Percentiles rank a stretch among this genome's conserved stretches.
These are phyloP conservation scores for Athelia psychrophila DNA, from an alignment of 1,284 basidiomycete genomes.

Conservation along the genomic window DNA sequence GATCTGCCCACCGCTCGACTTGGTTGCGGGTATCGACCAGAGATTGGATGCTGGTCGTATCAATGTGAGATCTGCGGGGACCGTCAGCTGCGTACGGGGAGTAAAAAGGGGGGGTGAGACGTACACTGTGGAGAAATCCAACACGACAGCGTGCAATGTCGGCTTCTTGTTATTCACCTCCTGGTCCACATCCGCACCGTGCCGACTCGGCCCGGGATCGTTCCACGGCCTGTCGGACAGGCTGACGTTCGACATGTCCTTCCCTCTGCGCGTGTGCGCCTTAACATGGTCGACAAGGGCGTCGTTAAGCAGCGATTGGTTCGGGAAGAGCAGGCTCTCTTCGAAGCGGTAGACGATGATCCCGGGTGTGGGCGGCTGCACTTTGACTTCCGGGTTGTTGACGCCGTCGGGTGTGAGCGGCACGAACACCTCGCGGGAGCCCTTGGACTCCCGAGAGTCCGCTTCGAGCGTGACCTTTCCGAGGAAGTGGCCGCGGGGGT, in stretches of 20 bases:
- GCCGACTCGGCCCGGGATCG: conserved; percentile 74
- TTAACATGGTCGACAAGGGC: conserved; percentile 83
- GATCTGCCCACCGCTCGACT: conserved; percentile 86
- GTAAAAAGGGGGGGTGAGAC: conserved; percentile 22
- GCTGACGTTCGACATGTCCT: conserved; percentile 62
- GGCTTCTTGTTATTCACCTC: conserved; percentile 61
- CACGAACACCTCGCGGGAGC: conserved; percentile 79
- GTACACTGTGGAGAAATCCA: conserved; percentile 89
- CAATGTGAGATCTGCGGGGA: conserved; percentile 62
- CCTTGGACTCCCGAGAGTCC: conserved; percentile 28
- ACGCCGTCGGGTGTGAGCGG: conserved; percentile 68
- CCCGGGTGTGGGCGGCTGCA: conserved; percentile 82
- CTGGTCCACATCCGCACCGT: conserved; percentile 43
- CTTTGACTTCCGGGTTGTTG: conserved; percentile 69
- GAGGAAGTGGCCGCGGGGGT: conserved; percentile 89
- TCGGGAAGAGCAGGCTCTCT: conserved; percentile 94
- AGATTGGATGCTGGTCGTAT: conserved; percentile 89
- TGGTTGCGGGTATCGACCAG: conserved; percentile 87
- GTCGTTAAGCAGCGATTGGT: conserved; percentile 79
- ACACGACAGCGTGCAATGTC: conserved; percentile 78
- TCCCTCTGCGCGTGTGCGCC: conserved; percentile 71
- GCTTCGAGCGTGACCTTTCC: conserved; percentile 61
- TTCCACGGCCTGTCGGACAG: conserved; percentile 92
- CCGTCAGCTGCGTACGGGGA: conserved; percentile 2
- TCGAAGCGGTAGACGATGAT: conserved; percentile 93